These are phyloP conservation scores for Magnusiomyces ingens DNA, from an alignment of 1,139 yeast genomes.

Conservation along the genomic window DNA sequence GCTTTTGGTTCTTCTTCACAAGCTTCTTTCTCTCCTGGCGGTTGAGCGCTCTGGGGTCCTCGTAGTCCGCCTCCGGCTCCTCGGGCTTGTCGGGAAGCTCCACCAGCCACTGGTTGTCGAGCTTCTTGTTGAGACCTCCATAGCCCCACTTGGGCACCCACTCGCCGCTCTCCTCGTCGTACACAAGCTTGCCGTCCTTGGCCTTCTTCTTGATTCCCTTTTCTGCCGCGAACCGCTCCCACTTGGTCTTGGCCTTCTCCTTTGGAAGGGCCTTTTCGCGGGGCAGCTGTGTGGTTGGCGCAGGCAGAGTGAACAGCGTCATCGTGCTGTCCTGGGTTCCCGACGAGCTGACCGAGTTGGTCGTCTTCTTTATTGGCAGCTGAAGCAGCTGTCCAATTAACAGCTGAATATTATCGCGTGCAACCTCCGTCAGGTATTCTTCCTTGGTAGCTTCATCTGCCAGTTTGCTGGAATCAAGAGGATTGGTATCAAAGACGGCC, in stretches of 20 bases:
- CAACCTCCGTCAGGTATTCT: conserved; percentile 53
- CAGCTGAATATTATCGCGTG: conserved; percentile 90
- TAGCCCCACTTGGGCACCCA: conserved; percentile 99
- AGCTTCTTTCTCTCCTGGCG: conserved; percentile 81
- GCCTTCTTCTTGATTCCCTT: conserved; percentile 92
- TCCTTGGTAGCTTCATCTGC: conserved; percentile 53
- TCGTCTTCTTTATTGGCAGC: conserved; percentile 78
- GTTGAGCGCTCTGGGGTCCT: conserved; percentile 77
- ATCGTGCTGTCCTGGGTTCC: conserved; percentile 64
- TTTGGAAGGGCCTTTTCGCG: conserved; percentile 95
- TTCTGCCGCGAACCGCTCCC: conserved; percentile 95
- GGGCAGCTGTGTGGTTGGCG: conserved; percentile 75
- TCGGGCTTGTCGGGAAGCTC: conserved; percentile 45
- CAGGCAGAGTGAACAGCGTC: conserved; percentile 81
- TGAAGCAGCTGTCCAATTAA: conserved; percentile 84
- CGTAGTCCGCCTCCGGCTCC: conserved; percentile 47
- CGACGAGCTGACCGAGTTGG: conserved; percentile 52
- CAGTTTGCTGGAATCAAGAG: conserved; percentile 71
- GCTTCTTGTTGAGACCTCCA: conserved; percentile 81
- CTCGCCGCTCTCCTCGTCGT: conserved; percentile 80
- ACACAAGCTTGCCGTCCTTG: conserved; percentile 84
- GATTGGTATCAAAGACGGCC: conserved; percentile 72
- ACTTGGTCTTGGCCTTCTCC: conserved; percentile 83
- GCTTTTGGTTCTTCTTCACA: conserved; percentile 78
- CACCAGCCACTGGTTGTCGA: conserved; percentile 92